Percentiles rank a stretch among this genome's conserved stretches.
phyloP scores from a whole-genome alignment of 768 basidiomycete genomes.

The Boletus vermiculosoides region DNA sequence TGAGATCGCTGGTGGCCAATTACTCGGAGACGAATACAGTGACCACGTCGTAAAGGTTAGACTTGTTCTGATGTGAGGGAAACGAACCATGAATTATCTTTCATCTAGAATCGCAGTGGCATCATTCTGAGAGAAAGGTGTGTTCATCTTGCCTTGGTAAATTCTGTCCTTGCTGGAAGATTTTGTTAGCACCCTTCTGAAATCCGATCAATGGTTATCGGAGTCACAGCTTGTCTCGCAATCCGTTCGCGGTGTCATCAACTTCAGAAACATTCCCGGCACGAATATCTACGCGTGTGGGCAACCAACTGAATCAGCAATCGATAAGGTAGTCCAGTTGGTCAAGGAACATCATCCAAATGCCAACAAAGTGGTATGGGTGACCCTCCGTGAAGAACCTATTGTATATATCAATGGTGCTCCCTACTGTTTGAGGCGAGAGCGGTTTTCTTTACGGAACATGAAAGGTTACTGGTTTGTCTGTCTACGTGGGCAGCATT shows the following conservation, averaged over 20 bases:
- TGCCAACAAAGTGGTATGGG: conserved; percentile 74
- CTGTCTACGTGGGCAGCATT: background rate
- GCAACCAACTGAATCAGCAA: conserved; percentile 85
- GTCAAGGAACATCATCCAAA: conserved; percentile 61
- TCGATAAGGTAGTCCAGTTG: conserved; percentile 70
- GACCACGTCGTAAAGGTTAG: conserved; percentile 87
- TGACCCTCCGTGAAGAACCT: conserved; percentile 91
- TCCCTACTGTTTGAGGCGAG: conserved; percentile 86
- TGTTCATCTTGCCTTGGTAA: conserved; percentile 23
- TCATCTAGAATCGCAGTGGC: conserved; percentile 80
- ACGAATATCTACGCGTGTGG: conserved; percentile 89
- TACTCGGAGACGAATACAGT: conserved; percentile 94
- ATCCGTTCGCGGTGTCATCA: conserved; percentile 88
- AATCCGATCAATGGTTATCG: conserved; percentile 89
- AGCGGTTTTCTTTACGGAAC: conserved; percentile 84
- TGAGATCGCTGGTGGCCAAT: conserved; percentile 75
- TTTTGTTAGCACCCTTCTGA: conserved; percentile 67
- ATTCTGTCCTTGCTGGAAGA: background rate
- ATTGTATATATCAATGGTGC: conserved; percentile 90
- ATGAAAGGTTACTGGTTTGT: conserved; percentile 68
- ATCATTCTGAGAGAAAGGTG: conserved; percentile 91
- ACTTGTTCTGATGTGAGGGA: background rate
- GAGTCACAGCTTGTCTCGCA: conserved; percentile 65
- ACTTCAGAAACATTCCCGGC: conserved; percentile 82
- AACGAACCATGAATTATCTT: background rate